Evolutionary conservation across 164 flowering plant genomes (phyloP).

Genomic region (Cinnamomum chago): DNA sequence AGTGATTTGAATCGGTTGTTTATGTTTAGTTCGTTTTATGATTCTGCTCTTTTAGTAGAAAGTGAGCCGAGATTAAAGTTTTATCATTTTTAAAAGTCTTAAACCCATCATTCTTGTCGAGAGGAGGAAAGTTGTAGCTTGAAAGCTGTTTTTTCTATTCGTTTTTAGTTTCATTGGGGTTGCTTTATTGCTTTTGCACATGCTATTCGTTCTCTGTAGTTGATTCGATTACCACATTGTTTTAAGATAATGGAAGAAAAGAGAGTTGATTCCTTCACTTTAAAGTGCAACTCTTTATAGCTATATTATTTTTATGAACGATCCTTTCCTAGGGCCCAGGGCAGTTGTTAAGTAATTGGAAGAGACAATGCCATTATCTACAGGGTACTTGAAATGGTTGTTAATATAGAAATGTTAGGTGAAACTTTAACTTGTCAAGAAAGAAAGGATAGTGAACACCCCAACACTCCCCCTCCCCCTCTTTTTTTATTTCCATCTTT

Average conservation of each 20-base stretch:
- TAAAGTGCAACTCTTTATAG: not conserved
- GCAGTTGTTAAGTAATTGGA: no score
- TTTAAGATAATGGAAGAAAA: not conserved
- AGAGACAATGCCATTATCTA: no score
- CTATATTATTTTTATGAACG: not conserved
- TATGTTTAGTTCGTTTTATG: not conserved
- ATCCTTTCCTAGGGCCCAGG: no score
- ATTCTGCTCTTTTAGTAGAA: not conserved
- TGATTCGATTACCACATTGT: not conserved
- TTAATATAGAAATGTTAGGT: no score
- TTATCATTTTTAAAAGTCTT: no score
- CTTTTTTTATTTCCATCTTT: no score
- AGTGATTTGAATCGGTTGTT: not conserved
- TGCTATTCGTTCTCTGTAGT: no score
- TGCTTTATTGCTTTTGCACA: not conserved
- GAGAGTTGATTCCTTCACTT: not conserved
- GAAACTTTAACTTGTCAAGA: no score
- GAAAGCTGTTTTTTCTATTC: not conserved
- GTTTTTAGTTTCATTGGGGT: not conserved
- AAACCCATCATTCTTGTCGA: not conserved
- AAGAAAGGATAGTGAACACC: no score
- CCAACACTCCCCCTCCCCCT: no score
- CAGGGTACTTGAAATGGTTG: no score
- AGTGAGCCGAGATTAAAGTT: no score
- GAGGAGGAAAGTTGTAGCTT: not conserved